Percentiles rank a stretch among this genome's conserved stretches.
Conservation (phyloP, 345 rosid species). For the Hevea brasiliensis region DNA sequence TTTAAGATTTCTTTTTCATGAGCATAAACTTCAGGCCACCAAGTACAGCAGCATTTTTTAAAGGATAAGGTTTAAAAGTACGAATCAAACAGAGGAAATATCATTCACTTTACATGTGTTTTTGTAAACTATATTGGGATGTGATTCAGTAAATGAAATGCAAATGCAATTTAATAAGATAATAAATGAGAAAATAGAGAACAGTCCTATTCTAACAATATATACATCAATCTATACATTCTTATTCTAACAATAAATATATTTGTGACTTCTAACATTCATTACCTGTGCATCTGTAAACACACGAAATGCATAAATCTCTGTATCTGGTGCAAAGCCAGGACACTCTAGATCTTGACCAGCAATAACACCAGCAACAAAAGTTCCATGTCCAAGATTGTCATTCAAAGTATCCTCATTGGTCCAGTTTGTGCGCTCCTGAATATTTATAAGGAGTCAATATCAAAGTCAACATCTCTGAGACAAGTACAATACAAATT, state of each 20-base stretch:
- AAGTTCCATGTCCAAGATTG: conserved; percentile 98
- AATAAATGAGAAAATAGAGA: no score
- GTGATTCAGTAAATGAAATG: not conserved
- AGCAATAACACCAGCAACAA: conserved; percentile 97
- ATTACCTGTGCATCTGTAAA: conserved; percentile 99
- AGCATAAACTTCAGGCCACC: not conserved
- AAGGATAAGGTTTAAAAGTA: not conserved
- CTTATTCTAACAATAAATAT: no score
- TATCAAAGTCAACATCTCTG: conserved; percentile 28
- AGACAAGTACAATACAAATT: conserved; percentile 12
- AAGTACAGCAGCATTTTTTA: not conserved
- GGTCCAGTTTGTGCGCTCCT: conserved; percentile 99
- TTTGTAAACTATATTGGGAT: not conserved
- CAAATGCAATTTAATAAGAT: not conserved
- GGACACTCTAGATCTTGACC: conserved; percentile 86
- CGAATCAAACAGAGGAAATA: not conserved
- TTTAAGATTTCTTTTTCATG: not conserved
- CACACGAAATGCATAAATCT: conserved; percentile 90
- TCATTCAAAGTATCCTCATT: conserved; percentile 95
- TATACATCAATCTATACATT: no score
- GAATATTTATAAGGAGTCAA: conserved; percentile 35
- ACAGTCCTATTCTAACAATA: no score
- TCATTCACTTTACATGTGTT: not conserved
- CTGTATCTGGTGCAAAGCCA: conserved; percentile 96
- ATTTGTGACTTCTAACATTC: conserved; percentile 31